Percentiles rank a stretch among this genome's conserved stretches.
Evolutionary conservation across 441 rosid species (phyloP).

Genomic region (Pelargonium citronellum): DNA sequence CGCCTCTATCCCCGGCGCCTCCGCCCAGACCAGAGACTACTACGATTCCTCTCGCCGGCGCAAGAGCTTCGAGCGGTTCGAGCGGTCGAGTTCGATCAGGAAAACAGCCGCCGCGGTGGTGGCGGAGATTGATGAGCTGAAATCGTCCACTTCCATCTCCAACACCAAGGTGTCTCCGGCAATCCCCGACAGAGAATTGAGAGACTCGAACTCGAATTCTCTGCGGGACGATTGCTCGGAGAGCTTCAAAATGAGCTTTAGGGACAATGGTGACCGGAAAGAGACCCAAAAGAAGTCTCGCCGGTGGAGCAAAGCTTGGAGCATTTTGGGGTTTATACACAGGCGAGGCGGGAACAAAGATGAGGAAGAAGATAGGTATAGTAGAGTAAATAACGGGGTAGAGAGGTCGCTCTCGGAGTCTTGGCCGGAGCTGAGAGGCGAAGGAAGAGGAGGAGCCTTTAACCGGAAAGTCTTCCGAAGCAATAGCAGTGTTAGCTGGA

Average conservation of each 20-base stretch:
- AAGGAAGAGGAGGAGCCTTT: slow-evolving; percentile 48
- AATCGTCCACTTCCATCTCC: slow-evolving; percentile 32
- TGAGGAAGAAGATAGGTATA: slow-evolving; percentile 74
- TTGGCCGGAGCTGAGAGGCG: slow-evolving; percentile 78
- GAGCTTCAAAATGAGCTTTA: slow-evolving; percentile 47
- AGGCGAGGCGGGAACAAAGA: slow-evolving; percentile 70
- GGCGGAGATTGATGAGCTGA: slow-evolving; percentile 81
- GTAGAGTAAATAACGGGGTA: slow-evolving; percentile 56
- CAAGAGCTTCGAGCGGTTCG: slow-evolving; percentile 87
- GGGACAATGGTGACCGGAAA: slow-evolving; percentile 60
- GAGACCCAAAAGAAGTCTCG: slow-evolving; percentile 60
- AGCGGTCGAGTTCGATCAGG: slow-evolving; percentile 78
- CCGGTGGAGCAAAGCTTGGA: slow-evolving; percentile 88
- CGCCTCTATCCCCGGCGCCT: slow-evolving; percentile 73
- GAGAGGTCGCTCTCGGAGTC: slow-evolving; percentile 91
- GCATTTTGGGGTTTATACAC: slow-evolving; percentile 77
- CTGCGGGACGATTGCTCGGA: slow-evolving; percentile 69
- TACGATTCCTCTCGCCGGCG: slow-evolving; percentile 84
- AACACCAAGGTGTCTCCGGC: slow-evolving; percentile 75
- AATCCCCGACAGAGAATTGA: slow-evolving; percentile 40
- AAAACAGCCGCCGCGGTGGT: slow-evolving; percentile 76
- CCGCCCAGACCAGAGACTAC: slow-evolving; percentile 85
- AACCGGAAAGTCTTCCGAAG: slow-evolving; percentile 79
- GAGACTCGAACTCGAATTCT: slow-evolving; percentile 63
- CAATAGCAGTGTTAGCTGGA: slow-evolving; percentile 95